Evolutionary conservation across 2,329 filamentous ascomycete species (phyloP).

Genomic region (Fusarium sp.): DNA sequence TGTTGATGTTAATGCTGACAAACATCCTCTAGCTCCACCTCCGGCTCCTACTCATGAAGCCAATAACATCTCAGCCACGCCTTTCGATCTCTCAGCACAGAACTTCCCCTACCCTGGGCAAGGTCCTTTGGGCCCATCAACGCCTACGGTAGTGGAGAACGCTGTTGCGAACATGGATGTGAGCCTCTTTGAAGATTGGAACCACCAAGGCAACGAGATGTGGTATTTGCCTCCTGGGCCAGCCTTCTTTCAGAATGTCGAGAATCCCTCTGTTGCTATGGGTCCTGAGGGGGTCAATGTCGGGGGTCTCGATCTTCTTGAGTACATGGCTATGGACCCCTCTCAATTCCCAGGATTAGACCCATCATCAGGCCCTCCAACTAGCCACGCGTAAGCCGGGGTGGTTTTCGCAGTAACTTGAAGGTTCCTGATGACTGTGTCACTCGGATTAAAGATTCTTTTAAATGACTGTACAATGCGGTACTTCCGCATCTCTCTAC

Average conservation of each 20-base stretch:
- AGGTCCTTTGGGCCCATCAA: slow-evolving; percentile 63
- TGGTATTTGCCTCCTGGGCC: slow-evolving; percentile 75
- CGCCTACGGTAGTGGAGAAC: slow-evolving; percentile 57
- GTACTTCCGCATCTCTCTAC: not conserved
- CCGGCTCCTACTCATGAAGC: slow-evolving; percentile 52
- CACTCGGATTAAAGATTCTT: not conserved
- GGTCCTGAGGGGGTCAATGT: slow-evolving; percentile 76
- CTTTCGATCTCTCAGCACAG: slow-evolving; percentile 68
- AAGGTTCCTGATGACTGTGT: not conserved
- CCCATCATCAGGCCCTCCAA: slow-evolving; percentile 43
- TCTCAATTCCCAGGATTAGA: slow-evolving; percentile 56
- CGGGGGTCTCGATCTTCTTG: slow-evolving; percentile 74
- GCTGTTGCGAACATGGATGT: slow-evolving; percentile 52
- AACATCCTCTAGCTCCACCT: slow-evolving; percentile 51
- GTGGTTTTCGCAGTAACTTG: not conserved
- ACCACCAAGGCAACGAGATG: slow-evolving; percentile 69
- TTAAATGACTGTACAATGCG: not conserved
- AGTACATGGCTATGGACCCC: slow-evolving; percentile 75
- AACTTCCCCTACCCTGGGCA: slow-evolving; percentile 67
- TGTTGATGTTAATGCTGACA: slow-evolving; percentile 25
- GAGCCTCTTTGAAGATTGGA: slow-evolving; percentile 68
- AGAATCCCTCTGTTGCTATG: slow-evolving; percentile 72
- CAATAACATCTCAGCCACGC: slow-evolving; percentile 72
- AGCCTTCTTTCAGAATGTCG: slow-evolving; percentile 74
- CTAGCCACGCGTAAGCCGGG: slow-evolving; percentile 25